Base-by-base conservation (phyloP, 2,329 filamentous ascomycete genomes). In the Pseudocercospora eumusae region DNA sequence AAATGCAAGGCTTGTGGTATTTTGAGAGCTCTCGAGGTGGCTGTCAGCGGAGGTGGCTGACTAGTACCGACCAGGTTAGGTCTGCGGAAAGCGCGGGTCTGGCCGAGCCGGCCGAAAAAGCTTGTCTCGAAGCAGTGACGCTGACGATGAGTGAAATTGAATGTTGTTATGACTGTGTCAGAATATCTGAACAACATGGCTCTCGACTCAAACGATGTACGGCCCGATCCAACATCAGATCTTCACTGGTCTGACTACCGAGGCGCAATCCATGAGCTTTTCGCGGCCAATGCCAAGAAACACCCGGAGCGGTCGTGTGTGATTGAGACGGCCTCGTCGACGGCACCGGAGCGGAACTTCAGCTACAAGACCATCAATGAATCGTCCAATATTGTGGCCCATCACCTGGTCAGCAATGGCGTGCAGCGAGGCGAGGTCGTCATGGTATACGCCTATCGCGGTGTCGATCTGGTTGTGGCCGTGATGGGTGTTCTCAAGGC, bases 301-400 rank as follows among this genome's bases (percentile, higher is more conserved):
- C 82, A 90, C 71, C 92, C 92, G 0, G 86, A 91, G 44, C 81
- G 86, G 70, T 76, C 83, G 59, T 91, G 88, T 69, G 86, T 91
- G 3, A 81, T 89, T 1, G 88, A 90, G 71, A 91, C 88, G 4
- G 79, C 80, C 4, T 82, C 81, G 6, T 77, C 59, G 75, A 81
- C 68, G 7, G 69, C 74, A n/a, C 68, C 71, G 9, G 65, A 71
- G 59, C 71, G 75, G 58, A 63, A 78, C 74, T 97, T 95, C 76
- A 93, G 87, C 23, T 98, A 97, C 76, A 81, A 82, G 67, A 91
- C 96, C 71, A 96, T 98, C 73, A 84, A 92, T 73, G 89, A 96
- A 78, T 88, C 89, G 0, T 89, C 91, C 28, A 96, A 96, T 74
- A 82, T 86, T 18, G 76, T 97, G 6, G 90, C 92, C 21, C 87